Base-by-base conservation (phyloP, 306 rosid species). In the Potentilla sterilis region DNA sequence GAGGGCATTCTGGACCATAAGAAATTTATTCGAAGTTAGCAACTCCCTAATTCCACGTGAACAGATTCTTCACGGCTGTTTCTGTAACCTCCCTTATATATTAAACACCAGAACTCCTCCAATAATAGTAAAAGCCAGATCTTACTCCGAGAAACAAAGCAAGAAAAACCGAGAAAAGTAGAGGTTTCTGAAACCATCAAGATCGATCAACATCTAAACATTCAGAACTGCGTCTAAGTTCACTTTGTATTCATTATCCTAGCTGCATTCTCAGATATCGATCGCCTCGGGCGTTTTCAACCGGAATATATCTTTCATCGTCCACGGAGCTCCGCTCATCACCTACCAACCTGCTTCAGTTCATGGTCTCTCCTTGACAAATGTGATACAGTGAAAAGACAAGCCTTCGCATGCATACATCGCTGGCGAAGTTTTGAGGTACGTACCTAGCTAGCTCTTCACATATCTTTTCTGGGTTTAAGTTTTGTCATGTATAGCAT, bases 11-110 rank as follows among this genome's bases (percentile, higher is more conserved):
- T 48, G 42, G 81, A 59, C 74, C 28, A 51, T 10, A 48, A 59
- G 13, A 64, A 28, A 13, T 24, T 54, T 6, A 18, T 74, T 59
- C 12, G 55, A 48, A 79, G 75, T 70, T 66, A 81, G 67, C 73
- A 63, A 12, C 19, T 19, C 21, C 41, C 38, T 8, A 49, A 28
- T 57, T 63, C 87, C 82, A 80, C 72, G 87, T 74, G 80, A 77
- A 73, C 80, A 73, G 77, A 73, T 77, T 75, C 70, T 57, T 38
- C 66, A 48, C n/a, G 66, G 49, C 81, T 69, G 57, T 72, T 48
- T 42, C 73, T 75, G 49, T 12, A 5, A 65, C 76, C 49, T 16
- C 54, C 46, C 55, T 5, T 32, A 38, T 71, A 58, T 37, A 57
- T 35, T 59, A 59, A n/a, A 73, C 46, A 79, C 77, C 41, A 1